phyloP scores from a whole-genome alignment of 352 stramenopile genomes.

The Phytophthora citrophthora region DNA sequence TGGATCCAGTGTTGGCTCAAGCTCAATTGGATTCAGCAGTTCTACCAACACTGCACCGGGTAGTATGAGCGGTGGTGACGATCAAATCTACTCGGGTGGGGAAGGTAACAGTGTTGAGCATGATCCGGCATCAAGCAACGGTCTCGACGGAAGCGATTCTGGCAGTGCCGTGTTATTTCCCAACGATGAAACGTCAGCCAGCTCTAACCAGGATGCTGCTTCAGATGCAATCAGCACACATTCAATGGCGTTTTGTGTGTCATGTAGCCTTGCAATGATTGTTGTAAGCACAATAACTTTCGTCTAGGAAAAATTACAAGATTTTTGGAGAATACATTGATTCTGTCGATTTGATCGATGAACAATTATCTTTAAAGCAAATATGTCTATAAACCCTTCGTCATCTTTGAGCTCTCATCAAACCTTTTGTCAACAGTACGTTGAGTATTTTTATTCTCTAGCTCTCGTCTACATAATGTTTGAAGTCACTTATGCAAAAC shows the following conservation, averaged over 20 bases:
- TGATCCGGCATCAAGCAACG: background rate
- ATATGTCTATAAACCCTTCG: too few relatives aligned
- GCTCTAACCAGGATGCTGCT: background rate
- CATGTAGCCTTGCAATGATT: background rate
- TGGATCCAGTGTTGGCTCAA: background rate
- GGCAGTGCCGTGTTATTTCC: background rate
- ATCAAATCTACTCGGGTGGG: background rate
- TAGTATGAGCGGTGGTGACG: background rate
- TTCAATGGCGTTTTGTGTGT: background rate
- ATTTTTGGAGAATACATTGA: too few relatives aligned
- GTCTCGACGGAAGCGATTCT: background rate
- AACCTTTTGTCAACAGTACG: too few relatives aligned
- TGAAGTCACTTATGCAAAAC: background rate
- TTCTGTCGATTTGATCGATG: too few relatives aligned
- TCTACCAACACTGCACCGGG: background rate
- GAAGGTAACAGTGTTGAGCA: constrained; percentile 6
- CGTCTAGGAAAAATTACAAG: background rate
- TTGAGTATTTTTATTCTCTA: too few relatives aligned
- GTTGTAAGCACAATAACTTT: background rate
- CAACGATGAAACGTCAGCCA: background rate
- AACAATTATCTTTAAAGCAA: too few relatives aligned
- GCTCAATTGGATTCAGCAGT: background rate
- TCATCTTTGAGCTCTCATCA: too few relatives aligned
- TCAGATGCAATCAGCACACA: background rate
- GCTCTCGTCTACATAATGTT: background rate